Percentiles rank a stretch among this genome's conserved stretches.
These are phyloP conservation scores for Amanita subjunquillea DNA, from an alignment of 768 basidiomycete species.

Conservation along the genomic window DNA sequence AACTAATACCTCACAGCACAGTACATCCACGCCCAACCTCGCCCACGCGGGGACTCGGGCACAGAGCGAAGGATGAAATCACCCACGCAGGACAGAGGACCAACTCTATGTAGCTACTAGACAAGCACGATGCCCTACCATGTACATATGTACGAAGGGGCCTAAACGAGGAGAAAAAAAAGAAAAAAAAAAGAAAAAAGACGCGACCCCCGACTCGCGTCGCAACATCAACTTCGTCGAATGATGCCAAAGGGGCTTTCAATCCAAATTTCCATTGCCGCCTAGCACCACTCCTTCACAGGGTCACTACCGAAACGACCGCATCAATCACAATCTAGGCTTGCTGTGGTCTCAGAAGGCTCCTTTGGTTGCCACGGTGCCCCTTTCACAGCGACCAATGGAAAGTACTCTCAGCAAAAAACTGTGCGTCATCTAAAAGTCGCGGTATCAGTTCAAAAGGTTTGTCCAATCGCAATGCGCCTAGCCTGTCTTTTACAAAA, in stretches of 20 bases:
- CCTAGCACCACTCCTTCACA: slow-evolving; percentile 8
- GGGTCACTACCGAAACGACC: slow-evolving; percentile 13
- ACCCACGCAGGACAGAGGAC: too few relatives aligned
- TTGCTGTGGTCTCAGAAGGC: slow-evolving; percentile 22
- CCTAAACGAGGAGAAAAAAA: too few relatives aligned
- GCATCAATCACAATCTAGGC: slow-evolving; percentile 20
- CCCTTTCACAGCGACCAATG: slow-evolving; percentile 12
- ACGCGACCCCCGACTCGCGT: slow-evolving; percentile 38
- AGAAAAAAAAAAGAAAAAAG: too few relatives aligned
- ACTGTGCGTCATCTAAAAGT: slow-evolving; percentile 5
- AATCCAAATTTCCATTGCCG: slow-evolving; percentile 6
- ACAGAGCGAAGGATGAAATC: too few relatives aligned
- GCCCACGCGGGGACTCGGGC: too few relatives aligned
- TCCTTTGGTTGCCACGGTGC: slow-evolving; percentile 7
- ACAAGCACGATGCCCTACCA: too few relatives aligned
- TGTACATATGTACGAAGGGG: too few relatives aligned
- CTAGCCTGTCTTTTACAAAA: slow-evolving; percentile 4
- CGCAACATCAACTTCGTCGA: slow-evolving; percentile 4
- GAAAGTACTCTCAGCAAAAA: slow-evolving; percentile 21
- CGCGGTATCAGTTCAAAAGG: slow-evolving; percentile 12
- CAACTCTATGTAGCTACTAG: too few relatives aligned
- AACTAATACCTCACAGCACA: too few relatives aligned
- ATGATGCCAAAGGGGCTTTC: not conserved
- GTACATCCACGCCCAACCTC: too few relatives aligned
- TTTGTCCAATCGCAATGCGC: slow-evolving; percentile 2